These are phyloP conservation scores for Plasmodium chabaudi DNA, from an alignment of 169 alveolate species.

Conservation along the genomic window DNA sequence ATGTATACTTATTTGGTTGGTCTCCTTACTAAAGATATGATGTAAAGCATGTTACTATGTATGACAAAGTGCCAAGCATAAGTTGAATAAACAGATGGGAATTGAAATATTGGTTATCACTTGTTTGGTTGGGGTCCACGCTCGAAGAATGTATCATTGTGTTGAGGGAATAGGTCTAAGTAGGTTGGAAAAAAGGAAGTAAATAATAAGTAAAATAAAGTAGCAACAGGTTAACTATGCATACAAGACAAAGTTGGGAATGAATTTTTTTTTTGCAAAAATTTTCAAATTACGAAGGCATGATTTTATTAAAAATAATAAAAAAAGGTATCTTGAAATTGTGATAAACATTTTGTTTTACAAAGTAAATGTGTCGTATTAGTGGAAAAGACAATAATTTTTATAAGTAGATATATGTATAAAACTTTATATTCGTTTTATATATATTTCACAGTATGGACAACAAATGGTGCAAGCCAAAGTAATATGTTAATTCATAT, in stretches of 20 bases:
- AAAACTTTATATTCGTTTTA: neutral
- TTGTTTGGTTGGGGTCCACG: neutral
- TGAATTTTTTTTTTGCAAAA: neutral
- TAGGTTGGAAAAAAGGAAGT: too few species aligned
- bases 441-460: neutral
- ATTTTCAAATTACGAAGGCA: conserved; percentile 27
- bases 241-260: neutral
- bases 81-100: too few species aligned
- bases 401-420: too few species aligned
- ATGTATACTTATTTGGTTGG: neutral
- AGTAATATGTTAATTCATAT: too few species aligned
- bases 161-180: conserved; percentile 23
- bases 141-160: neutral
- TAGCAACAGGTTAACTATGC: neutral
- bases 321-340: conserved; percentile 28
- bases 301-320: conserved; percentile 33
- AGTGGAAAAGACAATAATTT: neutral
- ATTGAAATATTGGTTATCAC: neutral
- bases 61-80: too few species aligned
- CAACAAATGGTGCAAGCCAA: too few species aligned
- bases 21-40: too few species aligned
- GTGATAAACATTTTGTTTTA: conserved; percentile 36
- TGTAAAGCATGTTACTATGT: too few species aligned
- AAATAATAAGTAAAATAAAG: neutral
- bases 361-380: neutral